phyloP scores from a whole-genome alignment of 2,329 filamentous ascomycete species.

The Pseudopithomyces maydicus region DNA sequence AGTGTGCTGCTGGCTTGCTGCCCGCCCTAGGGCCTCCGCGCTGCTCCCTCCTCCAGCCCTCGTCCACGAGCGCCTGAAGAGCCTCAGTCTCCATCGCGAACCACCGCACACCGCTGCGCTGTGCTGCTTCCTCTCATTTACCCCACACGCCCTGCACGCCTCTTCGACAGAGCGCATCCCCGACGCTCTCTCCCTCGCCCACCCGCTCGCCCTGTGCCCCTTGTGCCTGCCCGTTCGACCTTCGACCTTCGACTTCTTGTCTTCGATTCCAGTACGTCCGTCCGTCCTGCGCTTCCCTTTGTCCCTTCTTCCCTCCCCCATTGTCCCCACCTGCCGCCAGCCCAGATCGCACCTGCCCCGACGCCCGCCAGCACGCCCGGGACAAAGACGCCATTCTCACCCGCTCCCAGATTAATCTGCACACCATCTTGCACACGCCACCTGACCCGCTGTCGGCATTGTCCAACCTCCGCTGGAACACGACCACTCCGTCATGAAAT shows the following conservation, averaged over 20 bases:
- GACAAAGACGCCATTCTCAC: constrained; percentile 1
- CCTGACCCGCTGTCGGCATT: neutral
- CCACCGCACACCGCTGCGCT: constrained; percentile 39
- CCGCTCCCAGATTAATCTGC: neutral
- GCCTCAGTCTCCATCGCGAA: constrained; percentile 26
- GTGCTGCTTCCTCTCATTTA: constrained; percentile 44
- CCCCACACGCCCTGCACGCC: constrained; percentile 23
- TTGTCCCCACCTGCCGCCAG: neutral
- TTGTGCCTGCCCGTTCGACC: neutral
- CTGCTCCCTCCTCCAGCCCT: constrained; percentile 28
- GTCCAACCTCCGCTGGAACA: neutral
- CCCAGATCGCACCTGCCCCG: neutral
- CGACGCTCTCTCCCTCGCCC: constrained; percentile 25
- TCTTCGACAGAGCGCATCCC: constrained; percentile 44
- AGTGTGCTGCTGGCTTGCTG: neutral
- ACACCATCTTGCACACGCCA: neutral
- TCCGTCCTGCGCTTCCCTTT: neutral
- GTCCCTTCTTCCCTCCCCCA: neutral
- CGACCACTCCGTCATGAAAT: constrained; percentile 36
- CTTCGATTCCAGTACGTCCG: constrained; percentile 20
- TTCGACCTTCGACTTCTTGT: constrained; percentile 9
- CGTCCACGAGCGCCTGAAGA: constrained; percentile 34
- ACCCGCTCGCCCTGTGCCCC: neutral
- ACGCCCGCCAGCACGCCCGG: neutral
- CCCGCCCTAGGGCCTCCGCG: constrained; percentile 13